Evolutionary conservation across 2,329 filamentous ascomycete species (phyloP).

Genomic region (Microcyclospora tardicrescens): DNA sequence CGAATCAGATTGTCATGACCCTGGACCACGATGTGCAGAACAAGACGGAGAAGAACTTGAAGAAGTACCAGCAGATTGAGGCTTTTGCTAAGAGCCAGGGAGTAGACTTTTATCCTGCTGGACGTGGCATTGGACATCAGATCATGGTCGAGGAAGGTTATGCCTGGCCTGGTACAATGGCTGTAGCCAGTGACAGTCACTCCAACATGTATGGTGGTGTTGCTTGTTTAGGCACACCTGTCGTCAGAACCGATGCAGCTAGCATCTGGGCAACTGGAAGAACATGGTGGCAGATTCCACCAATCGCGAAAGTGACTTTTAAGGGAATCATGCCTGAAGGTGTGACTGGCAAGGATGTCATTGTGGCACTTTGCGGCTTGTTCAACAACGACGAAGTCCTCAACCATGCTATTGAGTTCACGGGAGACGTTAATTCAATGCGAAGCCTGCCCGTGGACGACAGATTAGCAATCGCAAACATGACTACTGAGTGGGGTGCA

Average conservation of each 20-base stretch:
- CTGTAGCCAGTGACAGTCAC: conserved; percentile 68
- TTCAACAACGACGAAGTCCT: conserved; percentile 82
- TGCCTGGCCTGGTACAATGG: conserved; percentile 74
- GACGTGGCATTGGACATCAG: conserved; percentile 77
- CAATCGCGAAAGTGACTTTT: conserved; percentile 67
- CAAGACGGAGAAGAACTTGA: conserved; percentile 60
- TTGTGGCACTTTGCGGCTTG: conserved; percentile 72
- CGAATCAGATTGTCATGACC: conserved; percentile 65
- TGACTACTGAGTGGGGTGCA: conserved; percentile 73
- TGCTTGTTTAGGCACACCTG: conserved; percentile 60
- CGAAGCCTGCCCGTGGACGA: conserved; percentile 57
- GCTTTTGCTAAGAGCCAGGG: conserved; percentile 69
- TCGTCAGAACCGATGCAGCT: conserved; percentile 80
- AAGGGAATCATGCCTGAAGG: conserved; percentile 62
- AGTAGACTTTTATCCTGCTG: conserved; percentile 64
- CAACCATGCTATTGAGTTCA: conserved; percentile 84
- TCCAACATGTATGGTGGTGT: conserved; percentile 76
- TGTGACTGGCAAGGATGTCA: conserved; percentile 88
- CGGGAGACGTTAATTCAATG: conserved; percentile 66
- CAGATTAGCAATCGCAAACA: conserved; percentile 63
- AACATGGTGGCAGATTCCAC: conserved; percentile 85
- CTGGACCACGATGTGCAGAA: conserved; percentile 87
- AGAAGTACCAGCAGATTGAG: conserved; percentile 73
- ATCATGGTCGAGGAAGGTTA: conserved; percentile 79
- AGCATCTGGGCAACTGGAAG: conserved; percentile 70